Base-by-base conservation (phyloP, 495 filamentous ascomycete genomes). In the Umbilicaria muhlenbergii region DNA sequence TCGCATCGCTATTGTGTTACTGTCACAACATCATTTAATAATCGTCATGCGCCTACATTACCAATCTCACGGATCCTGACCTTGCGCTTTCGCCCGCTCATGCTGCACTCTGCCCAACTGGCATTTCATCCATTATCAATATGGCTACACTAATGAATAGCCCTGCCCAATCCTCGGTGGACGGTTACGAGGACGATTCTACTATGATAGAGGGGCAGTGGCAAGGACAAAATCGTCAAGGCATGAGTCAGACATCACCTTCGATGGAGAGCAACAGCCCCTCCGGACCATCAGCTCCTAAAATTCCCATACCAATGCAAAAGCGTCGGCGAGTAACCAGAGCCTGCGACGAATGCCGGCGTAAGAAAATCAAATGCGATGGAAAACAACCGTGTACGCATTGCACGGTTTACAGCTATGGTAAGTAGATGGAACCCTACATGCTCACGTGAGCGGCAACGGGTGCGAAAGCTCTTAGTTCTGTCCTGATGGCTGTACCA, bases 351-450 rank as follows among this genome's bases (percentile, higher is more conserved):
- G 92, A 98, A 58, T 98, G 88, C 57, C 74, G 91, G 38, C 71
- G 91, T 51, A 98, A 98, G 63, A 98, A 98, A 62, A 95, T 96
- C 59, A 98, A 95, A 61, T 96, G 89, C 55, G 89, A 95, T 57
- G 91, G 91, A 45, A 93, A 93, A 63, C 87, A 94, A 60, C 92
- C 91, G 8, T 98, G 91, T 61, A 94, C 91, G 2, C 91, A 95
- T 60, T 98, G 91, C 63, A 92, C 86, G 6, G 86, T 95, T 33
- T 96, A 98, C 62, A 93, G 84, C 61, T 98, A 96, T 68, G 91
- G 91, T 98, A 73, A 62, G 74, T 60, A 36, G 11, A 49, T 21
- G 16, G 38, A 43, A 12, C 35, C 40, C 28, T 44, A 39, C 32
- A 34, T 7, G n/a, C 42, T 31, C 38, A 24, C 46, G 24, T 28